Evolutionary conservation across 805 yeast genomes (phyloP), one percentile per base, ranked within the genome.

Genomic region (Lipomyces chichibuensis): DNA sequence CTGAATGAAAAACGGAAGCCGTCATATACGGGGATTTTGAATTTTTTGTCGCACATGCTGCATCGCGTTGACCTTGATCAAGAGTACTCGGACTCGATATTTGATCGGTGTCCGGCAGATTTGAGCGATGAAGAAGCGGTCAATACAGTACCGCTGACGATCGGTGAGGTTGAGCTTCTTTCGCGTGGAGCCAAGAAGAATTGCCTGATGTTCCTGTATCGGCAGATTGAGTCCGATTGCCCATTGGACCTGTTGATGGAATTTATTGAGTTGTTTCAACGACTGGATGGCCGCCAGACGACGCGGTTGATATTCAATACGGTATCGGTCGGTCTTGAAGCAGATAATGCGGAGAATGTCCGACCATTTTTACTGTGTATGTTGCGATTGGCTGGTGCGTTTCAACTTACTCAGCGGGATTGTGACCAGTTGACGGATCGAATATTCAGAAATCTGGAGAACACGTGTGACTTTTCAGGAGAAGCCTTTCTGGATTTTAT

Each of bases 401-500:
- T 54, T 39, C 52, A 43, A 9, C 43, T 62, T 14, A 56, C 23
- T 25, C 35, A n/a, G 23, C 57, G 49, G n/a, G 65, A 62, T 25
- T 51, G 65, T 8, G 65, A 62, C 14, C 61, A 62, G 27, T n/a
- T 62, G 49, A 14, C 39, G 29, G 39, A 43, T 14, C 37, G 43
- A 25, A 23, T 62, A 14, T 62, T 62, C 25, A 39, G 61, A n/a
- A 23, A 23, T 27, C 9, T 62, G 29, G 60, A 62, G n/a, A 20
- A 7, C n/a, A 55, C 46, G 57, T 35, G 37, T 39, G 54, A 57
- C 9, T 13, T n/a, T 8, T 6, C 56, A 5, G 70, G 70, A 3
- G 62, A 54, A 17, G 65, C 57, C 0, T 33, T 52, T 17, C 49
- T 63, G 51, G 63, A 54, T 32, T 66, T 63, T 39, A 17, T 66